Conservation (phyloP, 2,329 filamentous ascomycete species). For the Anthostomella pinea region DNA sequence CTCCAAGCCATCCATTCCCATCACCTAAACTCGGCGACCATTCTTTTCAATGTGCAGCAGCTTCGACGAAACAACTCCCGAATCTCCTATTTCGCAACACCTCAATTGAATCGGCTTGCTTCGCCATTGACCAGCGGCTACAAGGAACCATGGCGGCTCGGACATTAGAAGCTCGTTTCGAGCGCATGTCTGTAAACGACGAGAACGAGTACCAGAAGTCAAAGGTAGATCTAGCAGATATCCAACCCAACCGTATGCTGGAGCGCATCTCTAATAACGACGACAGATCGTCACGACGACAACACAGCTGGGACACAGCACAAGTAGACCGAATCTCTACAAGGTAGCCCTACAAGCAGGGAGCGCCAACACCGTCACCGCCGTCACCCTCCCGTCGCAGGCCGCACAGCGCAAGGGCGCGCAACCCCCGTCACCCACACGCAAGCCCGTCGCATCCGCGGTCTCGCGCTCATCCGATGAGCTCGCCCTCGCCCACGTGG, state of each 20-base stretch:
- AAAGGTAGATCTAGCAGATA: conserved; percentile 65
- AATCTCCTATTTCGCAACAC: too few species aligned
- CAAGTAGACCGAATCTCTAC: conserved; percentile 74
- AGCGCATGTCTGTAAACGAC: conserved; percentile 85
- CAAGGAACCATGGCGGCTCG: conserved; percentile 72
- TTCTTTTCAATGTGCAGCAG: too few species aligned
- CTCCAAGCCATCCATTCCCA: too few species aligned
- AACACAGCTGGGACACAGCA: conserved; percentile 47
- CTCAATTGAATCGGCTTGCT: too few species aligned
- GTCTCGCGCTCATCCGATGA: conserved; percentile 46
- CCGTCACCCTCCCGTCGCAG: conserved; percentile 67
- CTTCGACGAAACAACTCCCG: too few species aligned
- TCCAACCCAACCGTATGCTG: conserved; percentile 24
- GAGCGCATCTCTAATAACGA: conserved; percentile 35
- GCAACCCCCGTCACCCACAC: conserved; percentile 48
- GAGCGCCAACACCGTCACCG: conserved; percentile 60
- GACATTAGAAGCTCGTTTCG: conserved; percentile 80
- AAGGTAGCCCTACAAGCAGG: conserved; percentile 82
- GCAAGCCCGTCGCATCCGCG: conserved; percentile 47
- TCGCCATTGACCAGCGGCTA: too few species aligned
- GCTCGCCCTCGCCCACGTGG: conserved; percentile 38
- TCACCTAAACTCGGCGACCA: too few species aligned
- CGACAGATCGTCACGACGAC: conserved; percentile 44
- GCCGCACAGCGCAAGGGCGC: conserved; percentile 52
- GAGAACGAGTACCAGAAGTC: conserved; percentile 81